Conservation (phyloP, 306 rosid species). For the Acacia acuminata region DNA sequence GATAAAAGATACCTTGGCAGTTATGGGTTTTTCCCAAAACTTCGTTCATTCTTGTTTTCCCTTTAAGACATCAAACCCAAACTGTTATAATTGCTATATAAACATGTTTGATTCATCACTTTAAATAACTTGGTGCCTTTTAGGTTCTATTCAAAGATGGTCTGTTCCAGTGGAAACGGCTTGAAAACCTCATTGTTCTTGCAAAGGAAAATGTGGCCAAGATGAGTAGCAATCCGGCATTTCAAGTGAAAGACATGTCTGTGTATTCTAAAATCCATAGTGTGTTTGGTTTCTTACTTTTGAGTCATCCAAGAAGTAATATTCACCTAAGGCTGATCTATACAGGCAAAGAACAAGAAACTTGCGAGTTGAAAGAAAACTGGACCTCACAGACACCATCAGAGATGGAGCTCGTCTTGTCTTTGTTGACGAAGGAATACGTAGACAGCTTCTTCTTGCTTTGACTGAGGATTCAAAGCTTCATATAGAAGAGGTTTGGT, state of each 20-base stretch:
- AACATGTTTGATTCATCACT: slow-evolving; percentile 1
- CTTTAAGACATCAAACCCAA: slow-evolving; percentile 3
- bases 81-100: slow-evolving; percentile 3
- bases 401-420: slow-evolving; percentile 97
- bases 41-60: not conserved
- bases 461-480: slow-evolving; percentile 96
- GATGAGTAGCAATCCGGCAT: slow-evolving; percentile 96
- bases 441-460: slow-evolving; percentile 93
- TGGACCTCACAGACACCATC: slow-evolving; percentile 94
- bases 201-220: slow-evolving; percentile 94
- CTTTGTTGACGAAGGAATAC: slow-evolving; percentile 83
- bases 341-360: slow-evolving; percentile 61
- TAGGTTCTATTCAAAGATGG: slow-evolving; percentile 97
- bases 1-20: not conserved
- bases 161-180: slow-evolving; percentile 95
- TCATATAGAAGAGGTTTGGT: slow-evolving; percentile 87
- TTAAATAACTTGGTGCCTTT: slow-evolving; percentile 28
- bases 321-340: slow-evolving; percentile 22
- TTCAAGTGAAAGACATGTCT: slow-evolving; percentile 64
- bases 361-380: slow-evolving; percentile 59
- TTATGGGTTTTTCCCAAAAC: not conserved
- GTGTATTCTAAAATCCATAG: slow-evolving; percentile 39
- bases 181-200: slow-evolving; percentile 93
- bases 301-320: slow-evolving; percentile 30
- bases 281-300: slow-evolving; percentile 25